A percentile compares a stretch with the other conserved stretches of the same genome.
phyloP scores from a whole-genome alignment of 495 filamentous ascomycete genomes.

The Daldinia bambusicola region DNA sequence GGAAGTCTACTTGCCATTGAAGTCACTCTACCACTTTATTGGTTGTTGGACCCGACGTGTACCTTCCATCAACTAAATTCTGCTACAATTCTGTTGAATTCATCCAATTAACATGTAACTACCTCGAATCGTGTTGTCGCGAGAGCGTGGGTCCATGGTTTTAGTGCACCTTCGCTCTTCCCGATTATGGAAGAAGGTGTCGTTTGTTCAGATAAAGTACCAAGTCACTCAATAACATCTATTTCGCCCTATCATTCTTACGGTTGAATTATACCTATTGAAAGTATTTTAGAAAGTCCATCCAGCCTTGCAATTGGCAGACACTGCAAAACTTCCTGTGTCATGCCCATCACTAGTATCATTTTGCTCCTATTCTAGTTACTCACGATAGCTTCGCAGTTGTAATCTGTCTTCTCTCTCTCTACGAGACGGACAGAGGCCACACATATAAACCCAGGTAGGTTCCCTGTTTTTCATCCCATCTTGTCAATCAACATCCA shows the following conservation, averaged over 20 bases:
- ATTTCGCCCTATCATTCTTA: not conserved
- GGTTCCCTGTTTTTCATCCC: not conserved
- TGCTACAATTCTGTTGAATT: not conserved
- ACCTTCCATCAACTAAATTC: not conserved
- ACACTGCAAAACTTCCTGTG: not conserved
- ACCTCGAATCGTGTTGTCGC: not conserved
- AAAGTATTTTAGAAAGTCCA: not conserved
- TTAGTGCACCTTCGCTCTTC: not conserved
- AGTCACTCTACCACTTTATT: not conserved
- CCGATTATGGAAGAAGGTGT: not conserved
- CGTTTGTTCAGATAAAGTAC: not conserved
- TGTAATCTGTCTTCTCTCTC: not conserved
- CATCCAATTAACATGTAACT: not conserved
- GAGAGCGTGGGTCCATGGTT: not conserved
- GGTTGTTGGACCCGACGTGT: not conserved
- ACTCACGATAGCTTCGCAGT: constrained; percentile 4
- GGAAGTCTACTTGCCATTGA: not conserved
- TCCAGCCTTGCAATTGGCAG: not conserved
- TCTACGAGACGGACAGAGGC: not conserved
- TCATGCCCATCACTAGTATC: not conserved
- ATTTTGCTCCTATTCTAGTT: not conserved
- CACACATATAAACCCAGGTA: not conserved
- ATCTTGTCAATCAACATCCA: not conserved
- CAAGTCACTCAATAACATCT: not conserved
- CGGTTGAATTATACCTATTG: not conserved